Evolutionary conservation across 176 grass and related monocot species (phyloP).

Genomic region (Musa troglodytarum): DNA sequence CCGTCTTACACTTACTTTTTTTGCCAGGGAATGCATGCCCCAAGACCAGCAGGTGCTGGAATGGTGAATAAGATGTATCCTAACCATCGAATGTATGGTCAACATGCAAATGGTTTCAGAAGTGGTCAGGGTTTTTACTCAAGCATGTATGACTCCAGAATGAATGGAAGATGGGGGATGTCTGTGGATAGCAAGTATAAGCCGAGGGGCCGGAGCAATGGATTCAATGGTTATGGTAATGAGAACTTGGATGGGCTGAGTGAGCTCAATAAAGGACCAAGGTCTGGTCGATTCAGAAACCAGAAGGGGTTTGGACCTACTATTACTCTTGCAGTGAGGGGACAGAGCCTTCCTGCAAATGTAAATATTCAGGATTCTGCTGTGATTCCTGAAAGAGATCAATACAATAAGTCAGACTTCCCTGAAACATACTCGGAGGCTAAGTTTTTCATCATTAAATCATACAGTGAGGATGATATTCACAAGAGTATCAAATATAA

Average conservation of each 20-base stretch:
- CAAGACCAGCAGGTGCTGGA: constrained; percentile 23
- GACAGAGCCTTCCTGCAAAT: constrained; percentile 27
- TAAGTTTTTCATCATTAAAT: constrained; percentile 89
- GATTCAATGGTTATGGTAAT: constrained; percentile 44
- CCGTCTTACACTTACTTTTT: not conserved
- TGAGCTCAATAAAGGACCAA: constrained; percentile 82
- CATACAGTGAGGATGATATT: constrained; percentile 90
- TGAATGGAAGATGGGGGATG: constrained; percentile 47
- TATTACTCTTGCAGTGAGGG: constrained; percentile 29
- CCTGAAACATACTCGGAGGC: constrained; percentile 50
- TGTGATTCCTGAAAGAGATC: constrained; percentile 31
- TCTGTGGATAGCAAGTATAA: constrained; percentile 55
- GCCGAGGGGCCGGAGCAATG: constrained; percentile 45
- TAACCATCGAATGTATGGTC: constrained; percentile 33
- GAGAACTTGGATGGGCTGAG: constrained; percentile 61
- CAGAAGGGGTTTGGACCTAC: constrained; percentile 27
- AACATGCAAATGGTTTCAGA: constrained; percentile 47
- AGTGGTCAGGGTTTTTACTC: constrained; percentile 53
- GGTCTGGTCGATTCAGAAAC: constrained; percentile 46
- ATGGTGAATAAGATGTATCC: constrained; percentile 49
- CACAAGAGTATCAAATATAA: constrained; percentile 90
- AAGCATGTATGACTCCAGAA: constrained; percentile 40
- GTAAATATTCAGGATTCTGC: constrained; percentile 21
- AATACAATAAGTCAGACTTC: constrained; percentile 69
- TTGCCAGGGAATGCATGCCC: constrained; percentile 10